Evolutionary conservation across 768 basidiomycete species (phyloP).

Genomic region (Mycena metata): DNA sequence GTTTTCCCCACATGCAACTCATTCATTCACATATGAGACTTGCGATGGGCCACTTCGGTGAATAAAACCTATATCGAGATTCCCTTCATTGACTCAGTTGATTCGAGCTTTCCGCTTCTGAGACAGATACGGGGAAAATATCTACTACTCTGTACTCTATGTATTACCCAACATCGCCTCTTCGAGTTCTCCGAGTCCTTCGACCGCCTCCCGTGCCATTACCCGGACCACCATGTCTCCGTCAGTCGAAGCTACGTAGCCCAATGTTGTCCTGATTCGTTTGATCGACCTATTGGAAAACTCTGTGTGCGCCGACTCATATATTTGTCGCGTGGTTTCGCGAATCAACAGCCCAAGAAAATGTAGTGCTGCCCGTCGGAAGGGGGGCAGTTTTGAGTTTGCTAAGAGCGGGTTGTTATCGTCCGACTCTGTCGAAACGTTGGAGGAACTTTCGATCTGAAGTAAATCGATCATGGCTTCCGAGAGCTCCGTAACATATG

Average conservation of each 20-base stretch:
- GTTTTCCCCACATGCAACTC: conserved; percentile 44
- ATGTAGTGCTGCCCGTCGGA: conserved; percentile 90
- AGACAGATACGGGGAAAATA: conserved; percentile 96
- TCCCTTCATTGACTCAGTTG: conserved; percentile 89
- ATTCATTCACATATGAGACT: conserved; percentile 24
- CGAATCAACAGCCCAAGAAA: conserved; percentile 80
- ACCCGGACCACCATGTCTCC: conserved; percentile 77
- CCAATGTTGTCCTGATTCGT: conserved; percentile 70
- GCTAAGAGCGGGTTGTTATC: conserved; percentile 71
- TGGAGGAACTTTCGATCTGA: conserved; percentile 67
- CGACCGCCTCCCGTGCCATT: conserved; percentile 81
- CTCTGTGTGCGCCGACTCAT: conserved; percentile 54
- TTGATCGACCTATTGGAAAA: conserved; percentile 57
- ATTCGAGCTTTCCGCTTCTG: conserved; percentile 71
- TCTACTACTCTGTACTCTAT: conserved; percentile 32
- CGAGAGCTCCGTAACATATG: conserved; percentile 73
- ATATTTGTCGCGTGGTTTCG: conserved; percentile 65
- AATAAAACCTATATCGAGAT: conserved; percentile 66
- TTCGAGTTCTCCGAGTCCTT: conserved; percentile 66
- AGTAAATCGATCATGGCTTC: conserved; percentile 84
- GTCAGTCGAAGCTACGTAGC: conserved; percentile 80
- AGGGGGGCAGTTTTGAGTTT: conserved; percentile 78
- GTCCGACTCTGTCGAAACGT: conserved; percentile 39
- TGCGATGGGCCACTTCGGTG: conserved; percentile 30
- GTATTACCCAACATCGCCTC: conserved; percentile 56